A percentile compares a stretch with the other conserved stretches of the same genome.
Conservation (phyloP, 148 eudicot genomes). For the Nyssa sinensis region DNA sequence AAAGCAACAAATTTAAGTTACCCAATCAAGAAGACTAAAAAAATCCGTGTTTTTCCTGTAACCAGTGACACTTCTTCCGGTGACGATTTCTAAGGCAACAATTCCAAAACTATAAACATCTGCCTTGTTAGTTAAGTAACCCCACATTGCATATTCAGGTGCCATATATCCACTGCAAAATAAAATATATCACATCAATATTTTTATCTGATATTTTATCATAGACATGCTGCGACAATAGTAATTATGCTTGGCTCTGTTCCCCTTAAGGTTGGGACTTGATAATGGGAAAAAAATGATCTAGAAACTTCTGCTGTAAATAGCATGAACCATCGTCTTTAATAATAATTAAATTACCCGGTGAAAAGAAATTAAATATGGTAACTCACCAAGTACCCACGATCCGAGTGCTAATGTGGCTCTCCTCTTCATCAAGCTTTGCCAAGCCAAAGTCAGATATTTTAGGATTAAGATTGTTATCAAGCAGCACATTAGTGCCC, state of each 20-base stretch:
- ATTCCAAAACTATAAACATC: conserved; percentile 37
- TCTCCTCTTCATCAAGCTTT: conserved; percentile 35
- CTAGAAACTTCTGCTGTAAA: too few species aligned
- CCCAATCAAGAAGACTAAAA: conserved; percentile 34
- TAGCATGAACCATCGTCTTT: background rate
- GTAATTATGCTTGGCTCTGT: too few species aligned
- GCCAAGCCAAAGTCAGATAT: conserved; percentile 37
- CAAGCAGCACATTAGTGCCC: conserved; percentile 34
- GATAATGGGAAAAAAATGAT: too few species aligned
- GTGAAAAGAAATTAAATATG: background rate
- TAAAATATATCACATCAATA: background rate
- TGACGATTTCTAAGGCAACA: conserved; percentile 31
- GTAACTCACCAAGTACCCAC: conserved; percentile 34
- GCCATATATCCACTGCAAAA: conserved; percentile 37
- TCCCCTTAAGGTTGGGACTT: too few species aligned
- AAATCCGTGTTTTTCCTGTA: conserved; percentile 20
- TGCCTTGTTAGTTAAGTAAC: conserved; percentile 33
- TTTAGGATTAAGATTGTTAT: conserved; percentile 24
- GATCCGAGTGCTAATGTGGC: conserved; percentile 32
- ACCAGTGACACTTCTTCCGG: conserved; percentile 25
- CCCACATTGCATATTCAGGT: conserved; percentile 34
- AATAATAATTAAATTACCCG: too few species aligned
- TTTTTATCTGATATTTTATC: background rate
- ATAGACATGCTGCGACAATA: background rate
- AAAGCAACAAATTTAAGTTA: background rate